A percentile compares a stretch with the other conserved stretches of the same genome.
These are phyloP conservation scores for Nakaseomyces uthaithaninus DNA, from an alignment of 1,139 yeast genomes.

Conservation along the genomic window DNA sequence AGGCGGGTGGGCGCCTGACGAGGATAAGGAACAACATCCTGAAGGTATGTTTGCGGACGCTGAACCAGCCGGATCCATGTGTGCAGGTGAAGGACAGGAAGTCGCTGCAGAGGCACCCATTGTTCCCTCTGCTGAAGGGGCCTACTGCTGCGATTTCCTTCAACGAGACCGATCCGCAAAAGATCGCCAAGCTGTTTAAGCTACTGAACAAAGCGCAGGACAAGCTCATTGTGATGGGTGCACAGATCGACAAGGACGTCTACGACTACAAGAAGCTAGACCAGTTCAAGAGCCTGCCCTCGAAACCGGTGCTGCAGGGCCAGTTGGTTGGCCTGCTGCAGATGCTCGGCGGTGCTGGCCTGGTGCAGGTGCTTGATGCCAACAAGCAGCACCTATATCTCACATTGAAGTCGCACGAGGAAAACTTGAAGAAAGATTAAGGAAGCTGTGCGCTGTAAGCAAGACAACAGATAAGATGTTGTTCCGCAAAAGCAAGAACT, in stretches of 20 bases:
- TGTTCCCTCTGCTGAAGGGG: slow-evolving; percentile 63
- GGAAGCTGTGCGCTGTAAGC: background rate
- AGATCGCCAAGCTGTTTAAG: slow-evolving; percentile 54
- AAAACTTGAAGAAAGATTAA: slow-evolving; percentile 16
- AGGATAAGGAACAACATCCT: slow-evolving; percentile 63
- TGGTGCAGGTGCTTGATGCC: slow-evolving; percentile 71
- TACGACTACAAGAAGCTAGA: slow-evolving; percentile 48
- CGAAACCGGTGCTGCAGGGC: slow-evolving; percentile 61
- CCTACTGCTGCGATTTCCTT: slow-evolving; percentile 80
- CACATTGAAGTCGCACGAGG: slow-evolving; percentile 54
- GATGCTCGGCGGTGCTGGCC: slow-evolving; percentile 79
- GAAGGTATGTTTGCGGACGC: slow-evolving; percentile 67
- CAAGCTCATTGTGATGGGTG: slow-evolving; percentile 74
- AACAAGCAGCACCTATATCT: slow-evolving; percentile 60
- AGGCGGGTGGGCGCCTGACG: slow-evolving; percentile 58
- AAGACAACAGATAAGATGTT: background rate
- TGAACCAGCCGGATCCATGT: slow-evolving; percentile 66
- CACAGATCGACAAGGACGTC: slow-evolving; percentile 58
- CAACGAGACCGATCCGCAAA: slow-evolving; percentile 59
- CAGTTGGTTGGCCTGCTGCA: slow-evolving; percentile 83
- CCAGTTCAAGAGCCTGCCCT: slow-evolving; percentile 64
- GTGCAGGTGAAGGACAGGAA: slow-evolving; percentile 40
- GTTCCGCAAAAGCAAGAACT: too few relatives aligned
- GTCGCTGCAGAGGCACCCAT: slow-evolving; percentile 43
- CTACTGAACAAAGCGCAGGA: slow-evolving; percentile 58